phyloP scores from a whole-genome alignment of 176 grass and related monocot species.

The Puccinellia tenuiflora region DNA sequence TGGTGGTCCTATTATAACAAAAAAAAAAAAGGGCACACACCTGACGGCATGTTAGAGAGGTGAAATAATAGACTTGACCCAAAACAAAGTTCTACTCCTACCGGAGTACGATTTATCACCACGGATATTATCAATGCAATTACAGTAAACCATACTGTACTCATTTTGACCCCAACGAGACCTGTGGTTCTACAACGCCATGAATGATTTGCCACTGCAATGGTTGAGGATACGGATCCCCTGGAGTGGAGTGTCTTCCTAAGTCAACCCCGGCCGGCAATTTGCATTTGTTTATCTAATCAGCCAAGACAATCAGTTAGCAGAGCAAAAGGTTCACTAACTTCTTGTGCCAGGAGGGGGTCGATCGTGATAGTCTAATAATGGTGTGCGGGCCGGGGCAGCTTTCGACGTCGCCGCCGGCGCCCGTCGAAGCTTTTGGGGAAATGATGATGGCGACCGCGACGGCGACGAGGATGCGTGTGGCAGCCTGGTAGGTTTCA shows the following conservation, averaged over 20 bases:
- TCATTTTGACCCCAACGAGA: background rate
- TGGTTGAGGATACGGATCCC: background rate
- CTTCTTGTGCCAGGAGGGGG: background rate
- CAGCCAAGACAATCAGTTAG: background rate
- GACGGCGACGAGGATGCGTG: background rate
- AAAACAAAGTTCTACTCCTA: too few relatives aligned
- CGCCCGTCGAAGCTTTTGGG: background rate
- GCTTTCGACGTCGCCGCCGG: conserved; percentile 27
- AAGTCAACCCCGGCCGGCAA: conserved; percentile 1
- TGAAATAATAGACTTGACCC: too few relatives aligned
- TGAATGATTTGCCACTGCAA: background rate
- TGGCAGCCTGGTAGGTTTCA: conserved; percentile 7
- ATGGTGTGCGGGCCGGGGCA: conserved; percentile 8
- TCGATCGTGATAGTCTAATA: background rate
- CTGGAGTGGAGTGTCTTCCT: background rate
- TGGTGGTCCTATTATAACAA: too few relatives aligned
- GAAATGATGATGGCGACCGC: background rate
- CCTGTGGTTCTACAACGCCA: background rate
- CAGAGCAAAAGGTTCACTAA: background rate
- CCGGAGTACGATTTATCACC: too few relatives aligned
- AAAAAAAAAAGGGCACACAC: too few relatives aligned
- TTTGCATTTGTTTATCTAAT: background rate
- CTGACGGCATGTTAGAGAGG: too few relatives aligned
- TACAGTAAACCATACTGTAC: background rate
- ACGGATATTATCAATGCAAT: background rate